These are phyloP conservation scores for Canariomyces notabilis DNA, from an alignment of 2,329 filamentous ascomycete genomes.

Conservation along the genomic window DNA sequence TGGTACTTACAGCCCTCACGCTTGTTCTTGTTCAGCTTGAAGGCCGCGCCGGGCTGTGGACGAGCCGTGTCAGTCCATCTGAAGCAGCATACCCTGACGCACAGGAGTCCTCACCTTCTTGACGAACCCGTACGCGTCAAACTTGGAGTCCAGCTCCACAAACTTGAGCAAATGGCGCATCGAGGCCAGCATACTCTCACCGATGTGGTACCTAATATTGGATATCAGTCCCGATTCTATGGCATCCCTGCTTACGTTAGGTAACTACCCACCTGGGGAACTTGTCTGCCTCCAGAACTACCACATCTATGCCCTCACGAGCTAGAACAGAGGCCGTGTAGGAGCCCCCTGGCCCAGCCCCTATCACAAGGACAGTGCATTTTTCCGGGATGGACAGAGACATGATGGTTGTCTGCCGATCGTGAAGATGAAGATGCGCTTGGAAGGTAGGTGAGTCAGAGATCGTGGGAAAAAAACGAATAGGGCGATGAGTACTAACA, in stretches of 20 bases:
- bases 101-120: slow-evolving; percentile 36
- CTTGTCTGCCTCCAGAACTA: slow-evolving; percentile 40
- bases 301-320: slow-evolving; percentile 40
- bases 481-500: no score
- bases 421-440: no score
- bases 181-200: slow-evolving; percentile 34
- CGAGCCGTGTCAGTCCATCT: no score
- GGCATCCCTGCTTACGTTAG: no score
- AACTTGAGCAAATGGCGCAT: slow-evolving; percentile 40
- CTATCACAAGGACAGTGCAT: slow-evolving; percentile 38
- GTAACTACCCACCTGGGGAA: slow-evolving; percentile 13
- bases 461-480: no score
- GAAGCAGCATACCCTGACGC: background rate
- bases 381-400: slow-evolving; percentile 19
- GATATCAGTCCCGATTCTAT: background rate
- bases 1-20: slow-evolving; percentile 28
- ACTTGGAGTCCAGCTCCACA: slow-evolving; percentile 38
- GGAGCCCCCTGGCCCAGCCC: slow-evolving; percentile 43
- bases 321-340: slow-evolving; percentile 40
- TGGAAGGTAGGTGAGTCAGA: no score
- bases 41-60: slow-evolving; percentile 34
- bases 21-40: slow-evolving; percentile 32
- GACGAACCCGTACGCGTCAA: slow-evolving; percentile 36
- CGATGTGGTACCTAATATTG: slow-evolving; percentile 35
- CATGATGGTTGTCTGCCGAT: no score